Conservation (phyloP, 495 filamentous ascomycete genomes). For the Talaromyces thailandensis region DNA sequence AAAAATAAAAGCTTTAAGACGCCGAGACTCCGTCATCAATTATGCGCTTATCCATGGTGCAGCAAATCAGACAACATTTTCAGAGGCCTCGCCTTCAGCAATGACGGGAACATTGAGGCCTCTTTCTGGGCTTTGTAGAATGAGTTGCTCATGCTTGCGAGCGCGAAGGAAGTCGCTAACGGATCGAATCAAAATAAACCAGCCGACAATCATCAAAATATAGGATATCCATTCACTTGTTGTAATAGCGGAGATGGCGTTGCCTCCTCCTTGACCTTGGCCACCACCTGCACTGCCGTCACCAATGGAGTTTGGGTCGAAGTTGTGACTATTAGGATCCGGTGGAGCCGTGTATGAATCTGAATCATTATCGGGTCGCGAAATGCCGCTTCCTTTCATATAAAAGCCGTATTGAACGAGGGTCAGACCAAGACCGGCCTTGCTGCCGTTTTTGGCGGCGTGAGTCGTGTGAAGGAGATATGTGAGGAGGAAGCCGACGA, state of each 20-base stretch:
- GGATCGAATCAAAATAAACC: slow-evolving; percentile 90
- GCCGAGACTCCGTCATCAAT: slow-evolving; percentile 4
- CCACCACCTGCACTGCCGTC: slow-evolving; percentile 28
- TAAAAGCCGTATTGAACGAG: slow-evolving; percentile 96
- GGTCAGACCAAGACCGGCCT: slow-evolving; percentile 87
- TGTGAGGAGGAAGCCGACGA: slow-evolving; percentile 94
- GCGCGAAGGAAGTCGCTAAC: slow-evolving; percentile 84
- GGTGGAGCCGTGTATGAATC: slow-evolving; percentile 52
- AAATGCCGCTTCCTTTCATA: slow-evolving; percentile 60
- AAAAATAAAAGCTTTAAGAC: background rate
- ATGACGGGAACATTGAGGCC: slow-evolving; percentile 81
- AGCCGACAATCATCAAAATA: slow-evolving; percentile 90
- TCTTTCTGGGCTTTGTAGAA: slow-evolving; percentile 87
- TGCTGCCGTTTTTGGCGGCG: slow-evolving; percentile 93
- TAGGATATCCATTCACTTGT: slow-evolving; percentile 89
- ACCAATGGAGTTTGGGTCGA: slow-evolving; percentile 61
- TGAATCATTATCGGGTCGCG: slow-evolving; percentile 35
- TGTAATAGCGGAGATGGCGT: slow-evolving; percentile 40
- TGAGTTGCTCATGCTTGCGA: slow-evolving; percentile 81
- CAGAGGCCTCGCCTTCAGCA: slow-evolving; percentile 74
- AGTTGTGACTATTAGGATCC: slow-evolving; percentile 85
- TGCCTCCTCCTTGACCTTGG: slow-evolving; percentile 11
- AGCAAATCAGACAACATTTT: slow-evolving; percentile 62
- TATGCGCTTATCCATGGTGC: background rate
- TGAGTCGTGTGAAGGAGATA: slow-evolving; percentile 97